Percentiles rank a stretch among this genome's conserved stretches.
These are phyloP conservation scores for Lantana camara DNA, from an alignment of 257 asterid species.

Conservation along the genomic window DNA sequence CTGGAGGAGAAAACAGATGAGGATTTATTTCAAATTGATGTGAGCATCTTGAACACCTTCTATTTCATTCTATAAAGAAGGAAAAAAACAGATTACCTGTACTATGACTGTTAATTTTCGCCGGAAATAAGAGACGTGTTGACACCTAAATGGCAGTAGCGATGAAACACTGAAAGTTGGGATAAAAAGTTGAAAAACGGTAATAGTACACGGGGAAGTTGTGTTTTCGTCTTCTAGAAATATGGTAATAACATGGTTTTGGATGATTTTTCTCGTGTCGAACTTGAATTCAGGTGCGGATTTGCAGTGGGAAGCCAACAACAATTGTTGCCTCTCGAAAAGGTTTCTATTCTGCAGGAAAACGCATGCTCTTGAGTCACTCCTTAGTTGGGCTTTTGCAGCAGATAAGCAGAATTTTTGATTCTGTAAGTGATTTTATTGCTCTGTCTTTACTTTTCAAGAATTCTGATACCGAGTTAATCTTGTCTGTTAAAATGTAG, in stretches of 20 bases:
- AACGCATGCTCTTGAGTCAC: conserved; percentile 54
- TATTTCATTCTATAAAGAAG: too few relatives aligned
- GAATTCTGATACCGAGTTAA: neutral
- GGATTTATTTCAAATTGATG: conserved; percentile 88
- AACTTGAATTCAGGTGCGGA: conserved; percentile 55
- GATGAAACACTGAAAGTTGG: too few relatives aligned
- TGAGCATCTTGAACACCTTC: conserved; percentile 41
- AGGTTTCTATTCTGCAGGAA: conserved; percentile 87
- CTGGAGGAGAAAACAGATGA: conserved; percentile 77
- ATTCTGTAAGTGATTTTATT: conserved; percentile 52
- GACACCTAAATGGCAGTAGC: too few relatives aligned
- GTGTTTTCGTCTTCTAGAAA: conserved; percentile 7
- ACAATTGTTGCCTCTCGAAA: conserved; percentile 68
- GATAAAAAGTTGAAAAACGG: too few relatives aligned
- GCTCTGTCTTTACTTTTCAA: neutral
- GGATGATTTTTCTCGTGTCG: conserved; percentile 3
- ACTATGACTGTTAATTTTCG: too few relatives aligned
- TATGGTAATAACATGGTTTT: neutral
- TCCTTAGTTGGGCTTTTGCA: conserved; percentile 74
- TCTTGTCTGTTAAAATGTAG: neutral
- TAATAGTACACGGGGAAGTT: too few relatives aligned
- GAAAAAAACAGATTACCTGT: too few relatives aligned
- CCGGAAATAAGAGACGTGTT: too few relatives aligned
- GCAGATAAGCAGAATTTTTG: conserved; percentile 72
- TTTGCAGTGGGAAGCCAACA: conserved; percentile 82